Conservation (phyloP, 345 rosid species). For the Nasturtium officinale region DNA sequence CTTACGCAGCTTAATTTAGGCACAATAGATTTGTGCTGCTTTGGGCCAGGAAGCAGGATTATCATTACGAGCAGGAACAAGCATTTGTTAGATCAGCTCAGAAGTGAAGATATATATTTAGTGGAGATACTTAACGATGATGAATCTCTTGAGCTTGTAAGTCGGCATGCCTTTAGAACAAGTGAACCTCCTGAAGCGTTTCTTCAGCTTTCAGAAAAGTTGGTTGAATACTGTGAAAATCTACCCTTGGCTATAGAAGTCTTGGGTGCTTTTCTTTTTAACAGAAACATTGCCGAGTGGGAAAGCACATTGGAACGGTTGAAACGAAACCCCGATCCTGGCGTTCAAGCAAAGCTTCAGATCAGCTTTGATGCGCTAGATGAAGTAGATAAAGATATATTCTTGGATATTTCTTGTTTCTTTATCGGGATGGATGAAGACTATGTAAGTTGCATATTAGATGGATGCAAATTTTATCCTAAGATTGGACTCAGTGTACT, state of each 20-base stretch:
- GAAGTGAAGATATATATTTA: not conserved
- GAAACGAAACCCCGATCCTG: not conserved
- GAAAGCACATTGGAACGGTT: not conserved
- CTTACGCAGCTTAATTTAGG: not conserved
- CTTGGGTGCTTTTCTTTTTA: slow-evolving; percentile 28
- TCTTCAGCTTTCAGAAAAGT: not conserved
- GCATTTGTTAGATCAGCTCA: not conserved
- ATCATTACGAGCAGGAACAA: slow-evolving; percentile 5
- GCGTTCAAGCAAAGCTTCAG: slow-evolving; percentile 19
- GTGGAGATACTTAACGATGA: not conserved
- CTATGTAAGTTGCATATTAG: slow-evolving; percentile 31
- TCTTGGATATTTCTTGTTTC: slow-evolving; percentile 43
- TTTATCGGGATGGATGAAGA: slow-evolving; percentile 30
- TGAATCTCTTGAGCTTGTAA: slow-evolving; percentile 34
- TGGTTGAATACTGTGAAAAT: slow-evolving; percentile 27
- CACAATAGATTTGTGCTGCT: not conserved
- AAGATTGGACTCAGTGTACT: slow-evolving; percentile 16
- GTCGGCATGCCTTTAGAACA: slow-evolving; percentile 32
- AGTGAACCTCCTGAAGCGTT: slow-evolving; percentile 4
- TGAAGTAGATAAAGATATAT: not conserved
- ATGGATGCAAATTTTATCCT: slow-evolving; percentile 27
- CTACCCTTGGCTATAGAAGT: slow-evolving; percentile 46
- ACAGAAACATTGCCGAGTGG: slow-evolving; percentile 3
- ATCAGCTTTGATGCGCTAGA: slow-evolving; percentile 25
- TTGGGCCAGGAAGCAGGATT: slow-evolving; percentile 30